Base-by-base conservation (phyloP, 2,329 filamentous ascomycete species). In the Verticillium longisporum region DNA sequence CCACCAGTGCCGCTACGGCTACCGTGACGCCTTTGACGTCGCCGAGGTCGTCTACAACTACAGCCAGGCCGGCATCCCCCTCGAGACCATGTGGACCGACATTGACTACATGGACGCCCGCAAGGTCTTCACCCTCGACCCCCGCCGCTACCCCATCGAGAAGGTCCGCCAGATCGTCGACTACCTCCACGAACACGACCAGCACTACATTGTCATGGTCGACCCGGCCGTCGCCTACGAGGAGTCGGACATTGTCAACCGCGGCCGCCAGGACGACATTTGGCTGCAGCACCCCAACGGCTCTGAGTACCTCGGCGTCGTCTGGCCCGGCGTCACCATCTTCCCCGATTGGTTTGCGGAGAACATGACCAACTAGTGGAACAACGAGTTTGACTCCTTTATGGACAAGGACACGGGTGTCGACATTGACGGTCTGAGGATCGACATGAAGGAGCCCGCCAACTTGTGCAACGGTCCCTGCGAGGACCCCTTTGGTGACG, bases 1-100 rank as follows among this genome's bases (percentile, higher is more conserved):
- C 70, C 91, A 96, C 66, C 91, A 96, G 71, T 94, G 90, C 67
- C 83, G 90, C 62, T 95, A 91, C 87, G 91, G 91, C 1, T 95
- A 95, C 71, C 77, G 81, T 45, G 91, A 90, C 67, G 92, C 88
- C 85, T 83, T 84, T 1, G 80, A 85, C 33, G 69, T 91, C 3
- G 81, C 88, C 64, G 83, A 86, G 57, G 87, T 91, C 1, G 81
- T 91, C 5, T 82, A 36, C 14, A 56, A 84, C 62, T 87, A 85
- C 71, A 91, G 90, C 73, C 83, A 80, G 38, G 77, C 84, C 50
- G 75, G 78, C 15, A 91, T 92, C 61, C 88, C 88, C 0, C 76
- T 92, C 1, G 89, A 92, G 57, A 70, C 13, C 32, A 2, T n/a
- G n/a, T 65, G 61, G 69, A 84, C 84, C 15, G 88, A 90, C 65